Conservation (phyloP, 306 rosid genomes). For the Betula pendula region DNA sequence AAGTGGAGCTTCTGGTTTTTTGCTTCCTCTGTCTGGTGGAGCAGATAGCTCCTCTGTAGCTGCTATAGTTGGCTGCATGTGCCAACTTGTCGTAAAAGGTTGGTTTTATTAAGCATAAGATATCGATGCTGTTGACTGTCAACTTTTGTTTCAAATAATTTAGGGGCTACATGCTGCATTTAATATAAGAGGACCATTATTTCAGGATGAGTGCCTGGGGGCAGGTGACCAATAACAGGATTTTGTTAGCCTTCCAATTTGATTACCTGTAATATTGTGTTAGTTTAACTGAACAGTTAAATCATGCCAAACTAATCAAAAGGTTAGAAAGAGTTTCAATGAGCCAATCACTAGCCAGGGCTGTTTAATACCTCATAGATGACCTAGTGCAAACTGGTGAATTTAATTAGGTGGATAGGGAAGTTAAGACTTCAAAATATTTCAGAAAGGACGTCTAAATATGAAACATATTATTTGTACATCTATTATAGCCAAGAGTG, state of each 20-base stretch:
- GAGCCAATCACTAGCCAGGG: not conserved
- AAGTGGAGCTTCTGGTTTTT: conserved; percentile 98
- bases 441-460: not conserved
- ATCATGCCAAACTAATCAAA: not conserved
- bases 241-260: conserved; percentile 17
- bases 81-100: conserved; percentile 95
- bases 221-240: conserved; percentile 17
- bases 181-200: not conserved
- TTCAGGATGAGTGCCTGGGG: conserved; percentile 14
- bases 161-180: conserved; percentile 10
- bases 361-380: not conserved
- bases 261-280: not conserved
- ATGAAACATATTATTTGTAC: not conserved
- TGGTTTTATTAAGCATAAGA: conserved; percentile 13
- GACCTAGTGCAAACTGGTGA: not conserved
- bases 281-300: not conserved
- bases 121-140: conserved; percentile 17
- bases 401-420: not conserved
- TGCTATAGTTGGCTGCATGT: conserved; percentile 97
- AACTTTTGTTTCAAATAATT: conserved; percentile 8
- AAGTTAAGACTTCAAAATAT: not conserved
- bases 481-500: not conserved
- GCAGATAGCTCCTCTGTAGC: conserved; percentile 99
- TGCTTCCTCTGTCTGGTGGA: conserved; percentile 99
- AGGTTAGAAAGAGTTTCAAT: not conserved